These are phyloP conservation scores for Phaeosphaeria sp. DNA, from an alignment of 2,329 filamentous ascomycete genomes.

Conservation along the genomic window DNA sequence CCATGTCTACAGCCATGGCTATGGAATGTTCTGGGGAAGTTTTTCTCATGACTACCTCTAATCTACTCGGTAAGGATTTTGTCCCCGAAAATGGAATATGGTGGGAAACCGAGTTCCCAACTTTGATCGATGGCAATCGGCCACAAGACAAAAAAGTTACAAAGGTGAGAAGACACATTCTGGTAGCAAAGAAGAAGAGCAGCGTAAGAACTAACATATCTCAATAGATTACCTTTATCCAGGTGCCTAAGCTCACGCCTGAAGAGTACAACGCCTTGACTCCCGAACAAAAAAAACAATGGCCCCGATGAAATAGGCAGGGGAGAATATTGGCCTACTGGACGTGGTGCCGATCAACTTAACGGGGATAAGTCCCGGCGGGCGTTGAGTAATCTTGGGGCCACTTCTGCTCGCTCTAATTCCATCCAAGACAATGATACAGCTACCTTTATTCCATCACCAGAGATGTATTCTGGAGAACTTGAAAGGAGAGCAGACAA, in stretches of 20 bases:
- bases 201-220: conserved; percentile 5
- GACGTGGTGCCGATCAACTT: conserved; percentile 6
- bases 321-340: conserved; percentile 12
- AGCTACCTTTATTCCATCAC: not conserved
- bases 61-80: not conserved
- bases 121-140: conserved; percentile 11
- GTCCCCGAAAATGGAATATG: conserved; percentile 12
- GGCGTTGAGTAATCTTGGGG: no score
- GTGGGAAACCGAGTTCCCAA: conserved; percentile 15
- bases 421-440: not conserved
- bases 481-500: not conserved
- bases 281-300: no score
- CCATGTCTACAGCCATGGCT: conserved; percentile 15
- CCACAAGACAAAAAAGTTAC: conserved; percentile 9
- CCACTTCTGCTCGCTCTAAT: not conserved
- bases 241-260: not conserved
- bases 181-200: no score
- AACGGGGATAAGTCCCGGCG: no score
- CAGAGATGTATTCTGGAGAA: not conserved
- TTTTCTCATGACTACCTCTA: conserved; percentile 8
- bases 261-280: conserved; percentile 1
- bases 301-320: not conserved
- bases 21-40: conserved; percentile 9
- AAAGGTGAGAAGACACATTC: conserved; percentile 6
- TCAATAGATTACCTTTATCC: conserved; percentile 6